Evolutionary conservation across 257 asterid species (phyloP).

Genomic region (Solanum pinnatisectum): DNA sequence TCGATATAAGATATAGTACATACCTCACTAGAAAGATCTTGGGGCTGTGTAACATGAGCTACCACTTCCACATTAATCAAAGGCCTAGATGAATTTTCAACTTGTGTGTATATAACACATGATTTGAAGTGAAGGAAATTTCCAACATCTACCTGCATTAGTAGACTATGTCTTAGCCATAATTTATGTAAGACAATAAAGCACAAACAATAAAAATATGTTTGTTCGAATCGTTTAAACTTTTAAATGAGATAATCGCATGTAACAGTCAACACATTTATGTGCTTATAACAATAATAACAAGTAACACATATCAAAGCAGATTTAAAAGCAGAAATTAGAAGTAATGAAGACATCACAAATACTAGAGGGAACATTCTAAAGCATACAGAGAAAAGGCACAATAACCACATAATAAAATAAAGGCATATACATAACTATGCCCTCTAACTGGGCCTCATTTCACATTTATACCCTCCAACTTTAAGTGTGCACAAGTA

Average conservation of each 20-base stretch:
- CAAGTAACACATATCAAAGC: neutral
- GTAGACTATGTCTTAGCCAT: neutral
- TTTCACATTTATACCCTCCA: too few relatives aligned
- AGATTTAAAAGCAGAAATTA: neutral
- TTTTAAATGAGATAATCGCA: neutral
- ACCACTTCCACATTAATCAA: conserved; percentile 80
- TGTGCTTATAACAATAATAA: conserved; percentile 21
- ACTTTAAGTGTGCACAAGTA: too few relatives aligned
- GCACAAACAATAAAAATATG: neutral
- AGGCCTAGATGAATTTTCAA: conserved; percentile 47
- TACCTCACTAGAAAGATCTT: conserved; percentile 72
- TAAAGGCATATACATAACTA: too few relatives aligned
- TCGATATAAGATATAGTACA: neutral
- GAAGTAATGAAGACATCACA: neutral
- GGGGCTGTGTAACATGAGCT: conserved; percentile 77
- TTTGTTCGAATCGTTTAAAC: neutral
- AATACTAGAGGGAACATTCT: neutral
- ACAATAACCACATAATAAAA: neutral
- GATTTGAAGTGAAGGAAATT: conserved; percentile 86
- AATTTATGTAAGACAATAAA: neutral
- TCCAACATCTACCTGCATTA: conserved; percentile 75
- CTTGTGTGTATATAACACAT: conserved; percentile 66
- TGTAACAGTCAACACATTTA: neutral
- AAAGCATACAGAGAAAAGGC: neutral
- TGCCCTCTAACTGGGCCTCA: rapidly evolving